Evolutionary conservation across 2,329 filamentous ascomycete species (phyloP), one percentile per base, ranked within the genome.

Genomic region (Paradendryphiella salina): DNA sequence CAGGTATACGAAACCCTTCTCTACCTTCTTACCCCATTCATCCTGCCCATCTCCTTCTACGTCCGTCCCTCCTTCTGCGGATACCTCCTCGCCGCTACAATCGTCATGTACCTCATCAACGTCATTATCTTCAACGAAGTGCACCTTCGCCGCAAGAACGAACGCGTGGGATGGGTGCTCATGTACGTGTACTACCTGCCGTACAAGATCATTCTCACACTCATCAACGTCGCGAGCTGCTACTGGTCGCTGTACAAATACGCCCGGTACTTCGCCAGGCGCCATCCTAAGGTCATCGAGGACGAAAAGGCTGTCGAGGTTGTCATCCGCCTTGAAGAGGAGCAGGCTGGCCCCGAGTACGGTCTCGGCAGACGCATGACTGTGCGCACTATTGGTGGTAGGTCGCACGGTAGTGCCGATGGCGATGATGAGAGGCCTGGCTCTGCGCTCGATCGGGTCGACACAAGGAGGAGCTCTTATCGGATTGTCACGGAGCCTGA

Each of bases 81-180:
- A 6, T 73, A 72, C 36, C 57, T 79, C 1, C 62, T 75, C 14
- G 65, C 60, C 2, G 69, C 63, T n/a, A 77, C 75, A 0, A 49
- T 76, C 11, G 71, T 54, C 10, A 66, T 80, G 61, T 79, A 80
- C 50, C 59, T 76, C 36, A 31, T 76, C 57, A 76, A 76, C 60
- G 71, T 72, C 38, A 54, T 76, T 9, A 69, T 80, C 34, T 80
- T 80, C 68, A 80, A 80, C 60, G 76, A 78, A 58, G 57, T 79
- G 1, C 77, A 80, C 46, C 68, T 80, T 1, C 73, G 77, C 8
- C 53, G 66, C 26, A 77, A 78, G 45, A 75, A 75, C 5, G 77
- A 78, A 61, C 71, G 73, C 29, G 65, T 79, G 9, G 65, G 65
- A 32, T 75, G 69, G 64, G 61, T 63, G 6, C 66, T 76, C 4